A percentile compares a stretch with the other conserved stretches of the same genome.
phyloP scores from a whole-genome alignment of 1,284 basidiomycete species.

The Agaricales sp. region DNA sequence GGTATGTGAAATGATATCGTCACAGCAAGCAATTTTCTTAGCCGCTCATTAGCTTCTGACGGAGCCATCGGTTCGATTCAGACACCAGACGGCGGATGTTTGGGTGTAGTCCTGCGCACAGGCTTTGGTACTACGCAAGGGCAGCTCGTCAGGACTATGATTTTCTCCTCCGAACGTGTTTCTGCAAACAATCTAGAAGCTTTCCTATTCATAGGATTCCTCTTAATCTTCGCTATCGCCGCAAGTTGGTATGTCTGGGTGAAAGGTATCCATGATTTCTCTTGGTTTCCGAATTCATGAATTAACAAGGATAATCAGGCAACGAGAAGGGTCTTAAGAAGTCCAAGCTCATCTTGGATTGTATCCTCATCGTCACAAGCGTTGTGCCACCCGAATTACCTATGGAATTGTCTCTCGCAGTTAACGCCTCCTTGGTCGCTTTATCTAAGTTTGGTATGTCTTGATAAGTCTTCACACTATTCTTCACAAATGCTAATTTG shows the following conservation, averaged over 20 bases:
- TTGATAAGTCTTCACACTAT: neutral
- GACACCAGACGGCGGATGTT: slow-evolving; percentile 84
- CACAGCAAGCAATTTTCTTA: too few species aligned
- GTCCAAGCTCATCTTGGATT: slow-evolving; percentile 87
- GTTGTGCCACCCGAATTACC: slow-evolving; percentile 94
- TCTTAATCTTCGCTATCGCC: slow-evolving; percentile 92
- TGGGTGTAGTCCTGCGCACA: slow-evolving; percentile 87
- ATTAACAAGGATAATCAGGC: slow-evolving; percentile 32
- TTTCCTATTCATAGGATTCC: slow-evolving; percentile 93
- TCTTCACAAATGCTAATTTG: slow-evolving; percentile 1
- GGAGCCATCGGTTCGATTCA: slow-evolving; percentile 38
- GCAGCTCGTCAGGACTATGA: slow-evolving; percentile 93
- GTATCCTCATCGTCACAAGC: slow-evolving; percentile 89
- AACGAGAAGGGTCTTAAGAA: slow-evolving; percentile 87
- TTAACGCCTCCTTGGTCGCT: slow-evolving; percentile 89
- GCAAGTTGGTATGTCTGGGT: slow-evolving; percentile 96
- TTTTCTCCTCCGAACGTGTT: slow-evolving; percentile 91
- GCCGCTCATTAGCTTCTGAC: too few species aligned
- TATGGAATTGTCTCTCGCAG: slow-evolving; percentile 92
- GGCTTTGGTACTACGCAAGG: slow-evolving; percentile 96
- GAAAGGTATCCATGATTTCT: slow-evolving; percentile 52
- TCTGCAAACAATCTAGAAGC: slow-evolving; percentile 91
- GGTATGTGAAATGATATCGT: slow-evolving; percentile 27
- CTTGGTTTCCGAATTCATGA: neutral
- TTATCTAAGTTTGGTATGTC: slow-evolving; percentile 78